Conservation (phyloP, 1,139 yeast species). For the Sugiyamaella grinbergsii region DNA sequence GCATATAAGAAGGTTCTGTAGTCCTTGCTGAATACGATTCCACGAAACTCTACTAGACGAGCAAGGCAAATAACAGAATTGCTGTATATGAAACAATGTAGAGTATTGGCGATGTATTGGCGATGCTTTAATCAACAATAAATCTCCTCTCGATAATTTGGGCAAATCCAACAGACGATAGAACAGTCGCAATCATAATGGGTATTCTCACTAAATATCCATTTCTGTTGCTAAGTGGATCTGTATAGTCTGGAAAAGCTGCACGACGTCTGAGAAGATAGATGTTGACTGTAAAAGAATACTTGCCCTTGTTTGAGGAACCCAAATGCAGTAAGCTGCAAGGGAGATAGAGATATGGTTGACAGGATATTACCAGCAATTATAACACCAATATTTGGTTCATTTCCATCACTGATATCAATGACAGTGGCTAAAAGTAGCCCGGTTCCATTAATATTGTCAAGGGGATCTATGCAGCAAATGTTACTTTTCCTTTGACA, state of each 20-base stretch:
- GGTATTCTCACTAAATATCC: slow-evolving; percentile 9
- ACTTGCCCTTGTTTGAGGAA: slow-evolving; percentile 20
- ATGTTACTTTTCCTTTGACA: slow-evolving; percentile 11
- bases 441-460: slow-evolving; percentile 19
- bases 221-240: slow-evolving; percentile 2
- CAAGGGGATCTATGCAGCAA: slow-evolving; percentile 18
- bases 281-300: not conserved
- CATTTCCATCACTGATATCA: slow-evolving; percentile 17
- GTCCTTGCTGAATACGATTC: slow-evolving; percentile 4
- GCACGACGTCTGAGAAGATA: slow-evolving; percentile 1
- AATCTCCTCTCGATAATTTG: slow-evolving; percentile 7
- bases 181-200: slow-evolving; percentile 18
- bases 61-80: slow-evolving; percentile 18
- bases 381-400: slow-evolving; percentile 19
- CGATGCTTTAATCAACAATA: slow-evolving; percentile 18
- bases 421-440: slow-evolving; percentile 18
- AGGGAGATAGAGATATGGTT: slow-evolving; percentile 23
- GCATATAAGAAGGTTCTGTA: slow-evolving; percentile 3
- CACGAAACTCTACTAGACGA: slow-evolving; percentile 4
- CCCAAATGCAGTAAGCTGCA: slow-evolving; percentile 20
- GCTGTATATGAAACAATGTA: slow-evolving; percentile 16
- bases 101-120: slow-evolving; percentile 20
- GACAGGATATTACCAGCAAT: slow-evolving; percentile 22
- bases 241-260: not conserved
- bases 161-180: slow-evolving; percentile 23